Evolutionary conservation across 768 basidiomycete genomes (phyloP), one percentile per base, ranked within the genome.

Genomic region (Neoboletus magnificus): DNA sequence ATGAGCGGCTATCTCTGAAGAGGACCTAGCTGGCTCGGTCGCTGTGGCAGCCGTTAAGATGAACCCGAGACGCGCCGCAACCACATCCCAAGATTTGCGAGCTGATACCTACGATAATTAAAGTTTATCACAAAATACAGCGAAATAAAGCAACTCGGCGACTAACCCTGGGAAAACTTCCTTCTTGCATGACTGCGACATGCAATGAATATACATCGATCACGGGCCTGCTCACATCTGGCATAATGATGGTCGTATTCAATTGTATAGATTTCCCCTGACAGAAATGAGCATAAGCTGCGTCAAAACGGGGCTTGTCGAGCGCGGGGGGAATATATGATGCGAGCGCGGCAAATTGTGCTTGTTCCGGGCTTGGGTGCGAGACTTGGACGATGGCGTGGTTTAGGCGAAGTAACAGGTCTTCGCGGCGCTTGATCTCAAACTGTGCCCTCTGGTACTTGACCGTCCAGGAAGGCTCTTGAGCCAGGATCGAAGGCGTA

Each of bases 141-240:
- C 30, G 23, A 50, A 47, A 42, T 25, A 15, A 48, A 56, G 55
- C 20, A 52, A 39, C 27, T 54, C 39, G 37, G 48, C 4, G 36
- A 68, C 60, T 11, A 47, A 72, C 69, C 66, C 66, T 62, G 12
- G 59, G 43, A 32, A 61, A 64, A 23, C 64, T 72, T 47, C 67
- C 69, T 56, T 66, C 64, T 48, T 70, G 67, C 71, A 71, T 73
- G 55, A 72, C 61, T 5, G 67, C 63, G 42, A 65, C 65, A 45
- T 71, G 69, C 48, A 69, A 50, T 2, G 66, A 57, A 39, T 71
- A 71, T 12, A 71, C 48, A 48, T 73, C 69, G 37, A 71, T 54
- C 43, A 62, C 62, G 2, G 66, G 64, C 46, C 23, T 68, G 20
- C 23, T 55, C 47, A 46, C 48, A 48, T 72, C 71, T 8, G 71